phyloP scores from a whole-genome alignment of 2,329 filamentous ascomycete species.

The Fusarium sublunatum region DNA sequence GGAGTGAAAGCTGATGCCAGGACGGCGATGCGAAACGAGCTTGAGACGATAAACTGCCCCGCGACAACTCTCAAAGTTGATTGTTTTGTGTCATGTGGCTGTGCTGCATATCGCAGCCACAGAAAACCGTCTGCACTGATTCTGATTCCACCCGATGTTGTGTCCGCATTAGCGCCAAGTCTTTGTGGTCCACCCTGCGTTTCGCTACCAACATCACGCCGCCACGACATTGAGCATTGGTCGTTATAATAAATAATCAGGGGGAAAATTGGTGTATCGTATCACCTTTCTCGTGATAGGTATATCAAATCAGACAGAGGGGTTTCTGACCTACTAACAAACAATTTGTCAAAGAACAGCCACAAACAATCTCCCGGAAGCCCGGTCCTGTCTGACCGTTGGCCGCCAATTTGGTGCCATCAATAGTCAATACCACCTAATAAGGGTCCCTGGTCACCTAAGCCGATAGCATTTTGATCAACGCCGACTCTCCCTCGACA shows the following conservation, averaged over 20 bases:
- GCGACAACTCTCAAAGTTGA: slow-evolving; percentile 2
- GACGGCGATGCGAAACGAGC: neutral
- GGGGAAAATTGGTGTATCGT: slow-evolving; percentile 14
- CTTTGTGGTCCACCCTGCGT: slow-evolving; percentile 29
- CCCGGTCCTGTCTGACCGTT: slow-evolving; percentile 21
- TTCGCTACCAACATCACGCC: slow-evolving; percentile 37
- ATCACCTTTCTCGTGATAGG: slow-evolving; percentile 12
- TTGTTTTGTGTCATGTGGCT: slow-evolving; percentile 28
- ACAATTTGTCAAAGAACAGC: neutral
- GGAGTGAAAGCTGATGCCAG: neutral
- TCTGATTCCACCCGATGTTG: slow-evolving; percentile 12
- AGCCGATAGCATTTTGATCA: slow-evolving; percentile 42
- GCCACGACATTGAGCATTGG: slow-evolving; percentile 33
- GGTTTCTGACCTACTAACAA: too few species aligned
- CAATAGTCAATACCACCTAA: slow-evolving; percentile 37
- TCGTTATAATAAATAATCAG: slow-evolving; percentile 27
- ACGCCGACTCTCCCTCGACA: slow-evolving; percentile 39
- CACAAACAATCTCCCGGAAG: slow-evolving; percentile 5
- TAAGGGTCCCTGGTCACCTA: slow-evolving; percentile 41
- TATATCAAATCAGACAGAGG: slow-evolving; percentile 3
- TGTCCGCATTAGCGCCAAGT: slow-evolving; percentile 28
- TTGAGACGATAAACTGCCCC: slow-evolving; percentile 13
- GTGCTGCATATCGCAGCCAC: slow-evolving; percentile 30
- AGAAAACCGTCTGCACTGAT: slow-evolving; percentile 18
- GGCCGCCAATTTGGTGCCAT: slow-evolving; percentile 40